phyloP scores from a whole-genome alignment of 169 alveolate species.

The Cytauxzoon felis region DNA sequence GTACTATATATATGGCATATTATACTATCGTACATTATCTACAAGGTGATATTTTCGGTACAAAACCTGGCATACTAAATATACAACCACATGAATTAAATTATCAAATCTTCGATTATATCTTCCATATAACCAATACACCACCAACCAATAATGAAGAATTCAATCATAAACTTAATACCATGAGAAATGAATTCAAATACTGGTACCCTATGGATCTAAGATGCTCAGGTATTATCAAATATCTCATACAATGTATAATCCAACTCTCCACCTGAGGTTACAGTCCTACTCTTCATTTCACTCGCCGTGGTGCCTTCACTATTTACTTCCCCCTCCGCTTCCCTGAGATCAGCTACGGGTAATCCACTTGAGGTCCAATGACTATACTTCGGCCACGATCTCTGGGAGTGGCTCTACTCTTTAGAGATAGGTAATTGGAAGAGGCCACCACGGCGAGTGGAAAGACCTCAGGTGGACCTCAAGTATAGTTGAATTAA shows the following conservation, averaged over 20 bases:
- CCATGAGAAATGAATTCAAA: conserved; percentile 87
- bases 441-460: too few relatives aligned
- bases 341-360: too few relatives aligned
- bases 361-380: too few relatives aligned
- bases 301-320: too few relatives aligned
- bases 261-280: too few relatives aligned
- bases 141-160: conserved; percentile 76
- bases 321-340: too few relatives aligned
- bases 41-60: conserved; percentile 89
- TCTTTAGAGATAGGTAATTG: too few relatives aligned
- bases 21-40: conserved; percentile 96
- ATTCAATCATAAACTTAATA: conserved; percentile 47
- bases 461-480: too few relatives aligned
- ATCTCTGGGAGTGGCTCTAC: too few relatives aligned
- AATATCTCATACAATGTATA: conserved; percentile 90
- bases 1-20: conserved; percentile 99
- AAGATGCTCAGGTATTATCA: conserved; percentile 87
- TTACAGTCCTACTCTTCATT: too few relatives aligned
- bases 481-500: too few relatives aligned
- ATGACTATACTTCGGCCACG: too few relatives aligned
- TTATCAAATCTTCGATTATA: conserved; percentile 92
- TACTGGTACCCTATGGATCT: conserved; percentile 90
- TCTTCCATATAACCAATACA: conserved; percentile 81
- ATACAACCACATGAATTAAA: conserved; percentile 85
- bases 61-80: conserved; percentile 80